These are phyloP conservation scores for Trichoderma pleuroti DNA, from an alignment of 2,329 filamentous ascomycete genomes.

Conservation along the genomic window DNA sequence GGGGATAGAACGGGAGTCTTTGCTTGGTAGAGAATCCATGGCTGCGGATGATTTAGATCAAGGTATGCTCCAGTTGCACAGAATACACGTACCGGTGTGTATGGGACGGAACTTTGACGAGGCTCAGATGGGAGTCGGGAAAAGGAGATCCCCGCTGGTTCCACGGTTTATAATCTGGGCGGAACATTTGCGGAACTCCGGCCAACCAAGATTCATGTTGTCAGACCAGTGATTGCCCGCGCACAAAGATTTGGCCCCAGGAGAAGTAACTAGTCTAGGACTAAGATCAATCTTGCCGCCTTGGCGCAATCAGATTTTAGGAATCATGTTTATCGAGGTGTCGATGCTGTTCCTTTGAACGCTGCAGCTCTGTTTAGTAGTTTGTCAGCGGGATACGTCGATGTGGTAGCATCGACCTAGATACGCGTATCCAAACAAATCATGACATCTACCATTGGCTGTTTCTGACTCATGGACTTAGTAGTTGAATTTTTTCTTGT, in stretches of 20 bases:
- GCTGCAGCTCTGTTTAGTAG: neutral
- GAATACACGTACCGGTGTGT: neutral
- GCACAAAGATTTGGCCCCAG: neutral
- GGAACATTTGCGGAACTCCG: slow-evolving; percentile 22
- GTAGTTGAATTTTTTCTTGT: no score
- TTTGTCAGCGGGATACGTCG: neutral
- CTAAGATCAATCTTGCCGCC: neutral
- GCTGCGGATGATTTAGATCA: neutral
- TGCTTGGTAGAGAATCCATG: neutral
- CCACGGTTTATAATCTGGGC: slow-evolving; percentile 10
- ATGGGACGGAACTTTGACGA: neutral
- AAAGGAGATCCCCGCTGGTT: neutral
- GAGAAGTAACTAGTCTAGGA: neutral
- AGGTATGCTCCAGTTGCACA: neutral
- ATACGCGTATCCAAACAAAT: neutral
- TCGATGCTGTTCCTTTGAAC: neutral
- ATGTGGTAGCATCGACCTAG: neutral
- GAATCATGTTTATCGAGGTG: neutral
- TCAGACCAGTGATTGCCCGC: neutral
- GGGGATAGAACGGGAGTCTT: neutral
- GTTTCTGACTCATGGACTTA: neutral
- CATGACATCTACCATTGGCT: neutral
- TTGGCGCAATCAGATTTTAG: neutral
- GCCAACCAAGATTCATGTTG: neutral
- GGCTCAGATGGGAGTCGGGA: neutral